Base-by-base conservation (phyloP, 2,329 filamentous ascomycete species). In the Apiospora koreana region DNA sequence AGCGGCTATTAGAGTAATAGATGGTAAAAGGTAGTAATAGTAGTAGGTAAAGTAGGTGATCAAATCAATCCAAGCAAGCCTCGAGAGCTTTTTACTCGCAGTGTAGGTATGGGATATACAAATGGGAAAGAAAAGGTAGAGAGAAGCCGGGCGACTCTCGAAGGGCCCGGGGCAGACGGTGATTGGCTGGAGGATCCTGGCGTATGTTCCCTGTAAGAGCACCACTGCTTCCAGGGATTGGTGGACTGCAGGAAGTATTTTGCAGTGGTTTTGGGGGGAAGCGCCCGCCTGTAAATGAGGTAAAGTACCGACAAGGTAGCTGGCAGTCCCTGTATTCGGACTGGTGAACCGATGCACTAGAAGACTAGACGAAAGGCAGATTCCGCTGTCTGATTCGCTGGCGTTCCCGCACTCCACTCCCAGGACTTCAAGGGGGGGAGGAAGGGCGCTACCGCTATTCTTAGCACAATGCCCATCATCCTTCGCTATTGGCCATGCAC, bases 361-460 rank as follows among this genome's bases (percentile, higher is more conserved):
- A 28, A 50, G 23, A 18, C n/a, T n/a, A n/a, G n/a, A n/a, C n/a
- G n/a, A 7, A 62, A 21, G 28, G 8, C 50, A 62, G 50, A 62
- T 62, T n/a, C 64, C n/a, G 64, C n/a, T 16, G 38, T 65, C 64
- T 65, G 64, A 65, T 65, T 65, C 38, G 64, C 10, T 28, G 38
- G 42, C n/a, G 64, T 42, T 65, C 64, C 64, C 64, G 64, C 42
- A 43, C 64, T 45, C 48, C 62, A 65, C 62, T 50, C 43, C 46
- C 28, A 28, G 9, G 38, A 66, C 42, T 21, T 21, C 43, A 46
- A n/a, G 43, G 48, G 38, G 25, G 65, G 65, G 42, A 35, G 12
- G 62, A 18, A 42, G 48, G 69, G 70, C 70, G 70, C 70, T 71
- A 66, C 68, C 66, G 62, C 70, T 71, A 71, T 71, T 71, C 67